Evolutionary conservation across 257 asterid genomes (phyloP).

Genomic region (Nyctanthes arbortristis): DNA sequence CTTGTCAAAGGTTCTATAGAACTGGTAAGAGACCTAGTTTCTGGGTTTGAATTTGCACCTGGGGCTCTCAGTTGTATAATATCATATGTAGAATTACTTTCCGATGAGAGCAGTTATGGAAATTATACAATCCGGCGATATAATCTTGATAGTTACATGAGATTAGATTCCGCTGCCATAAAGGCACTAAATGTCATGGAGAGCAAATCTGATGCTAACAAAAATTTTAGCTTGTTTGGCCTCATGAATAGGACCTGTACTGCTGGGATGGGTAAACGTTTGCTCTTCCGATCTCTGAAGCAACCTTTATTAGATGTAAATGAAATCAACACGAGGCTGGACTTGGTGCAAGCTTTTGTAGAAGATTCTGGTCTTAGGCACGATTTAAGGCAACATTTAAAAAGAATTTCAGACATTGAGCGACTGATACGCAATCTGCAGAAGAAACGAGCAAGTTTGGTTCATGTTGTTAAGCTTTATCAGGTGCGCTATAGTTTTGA

Average conservation of each 20-base stretch:
- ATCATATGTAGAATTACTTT: constrained; percentile 78
- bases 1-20: constrained; percentile 88
- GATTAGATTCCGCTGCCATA: constrained; percentile 98
- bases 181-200: constrained; percentile 98
- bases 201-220: constrained; percentile 96
- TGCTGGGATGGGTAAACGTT: constrained; percentile 96
- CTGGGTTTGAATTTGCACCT: constrained; percentile 78
- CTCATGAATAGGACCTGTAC: constrained; percentile 94
- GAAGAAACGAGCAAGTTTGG: constrained; percentile 70
- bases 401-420: constrained; percentile 91
- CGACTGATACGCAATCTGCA: constrained; percentile 72
- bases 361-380: constrained; percentile 85
- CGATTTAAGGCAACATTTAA: constrained; percentile 88
- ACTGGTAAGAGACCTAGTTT: constrained; percentile 73
- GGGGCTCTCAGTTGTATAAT: constrained; percentile 77
- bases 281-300: constrained; percentile 90
- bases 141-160: constrained; percentile 85
- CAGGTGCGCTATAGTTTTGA: constrained; percentile 55
- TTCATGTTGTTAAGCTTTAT: constrained; percentile 92
- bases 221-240: constrained; percentile 92
- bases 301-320: constrained; percentile 81
- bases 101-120: constrained; percentile 92
- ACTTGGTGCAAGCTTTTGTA: constrained; percentile 88
- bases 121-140: constrained; percentile 63
- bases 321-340: constrained; percentile 81